Evolutionary conservation across 805 yeast species (phyloP).

Genomic region (Kluyveromyces dobzhanskii): DNA sequence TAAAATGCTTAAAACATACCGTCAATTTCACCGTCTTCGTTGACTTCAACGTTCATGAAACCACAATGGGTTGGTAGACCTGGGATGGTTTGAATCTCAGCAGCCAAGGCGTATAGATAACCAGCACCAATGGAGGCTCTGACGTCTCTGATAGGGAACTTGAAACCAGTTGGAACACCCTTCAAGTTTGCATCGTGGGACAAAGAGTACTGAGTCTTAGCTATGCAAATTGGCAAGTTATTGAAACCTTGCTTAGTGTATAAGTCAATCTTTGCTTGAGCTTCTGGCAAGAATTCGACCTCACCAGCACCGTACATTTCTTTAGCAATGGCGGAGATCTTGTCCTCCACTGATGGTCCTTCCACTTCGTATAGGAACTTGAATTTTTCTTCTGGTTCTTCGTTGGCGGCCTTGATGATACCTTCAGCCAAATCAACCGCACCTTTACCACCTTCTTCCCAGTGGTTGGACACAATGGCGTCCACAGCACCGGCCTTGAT

Average conservation of each 20-base stretch:
- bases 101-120: constrained; percentile 75
- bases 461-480: constrained; percentile 75
- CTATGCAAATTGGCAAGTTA: constrained; percentile 73
- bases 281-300: constrained; percentile 61
- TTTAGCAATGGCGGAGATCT: constrained; percentile 56
- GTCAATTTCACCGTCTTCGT: constrained; percentile 72
- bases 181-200: constrained; percentile 76
- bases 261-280: constrained; percentile 57
- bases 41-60: constrained; percentile 78
- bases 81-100: constrained; percentile 80
- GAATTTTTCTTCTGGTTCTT: constrained; percentile 33
- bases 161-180: constrained; percentile 77
- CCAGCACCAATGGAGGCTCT: constrained; percentile 79
- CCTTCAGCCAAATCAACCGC: constrained; percentile 68
- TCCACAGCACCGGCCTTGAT: constrained; percentile 70
- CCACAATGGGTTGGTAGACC: constrained; percentile 83
- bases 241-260: constrained; percentile 72
- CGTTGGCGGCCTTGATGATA: constrained; percentile 53
- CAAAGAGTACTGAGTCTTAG: constrained; percentile 78
- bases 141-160: constrained; percentile 73
- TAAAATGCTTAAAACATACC: constrained; percentile 62
- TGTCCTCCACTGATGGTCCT: constrained; percentile 54
- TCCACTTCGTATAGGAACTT: constrained; percentile 54
- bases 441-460: constrained; percentile 83
- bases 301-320: constrained; percentile 73